These are phyloP conservation scores for Lentinula guzmanii DNA, from an alignment of 768 basidiomycete species.

Conservation along the genomic window DNA sequence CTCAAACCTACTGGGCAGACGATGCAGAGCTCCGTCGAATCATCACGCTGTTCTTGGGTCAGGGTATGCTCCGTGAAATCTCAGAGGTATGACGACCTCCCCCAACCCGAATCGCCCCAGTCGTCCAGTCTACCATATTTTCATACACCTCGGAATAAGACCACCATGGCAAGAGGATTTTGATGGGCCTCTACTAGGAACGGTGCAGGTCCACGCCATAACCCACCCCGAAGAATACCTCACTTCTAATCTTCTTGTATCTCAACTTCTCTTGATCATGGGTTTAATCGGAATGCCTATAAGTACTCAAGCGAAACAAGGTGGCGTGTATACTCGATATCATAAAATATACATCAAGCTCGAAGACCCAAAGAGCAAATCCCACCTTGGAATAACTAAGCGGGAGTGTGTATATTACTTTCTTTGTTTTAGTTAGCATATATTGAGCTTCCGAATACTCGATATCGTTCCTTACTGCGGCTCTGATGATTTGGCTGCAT, in stretches of 20 bases:
- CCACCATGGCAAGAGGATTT: not conserved
- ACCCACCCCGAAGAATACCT: not conserved
- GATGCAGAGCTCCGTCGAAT: not conserved
- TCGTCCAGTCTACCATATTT: not conserved
- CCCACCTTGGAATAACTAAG: not conserved
- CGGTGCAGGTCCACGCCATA: not conserved
- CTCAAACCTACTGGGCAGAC: not conserved
- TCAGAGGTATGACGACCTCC: not conserved
- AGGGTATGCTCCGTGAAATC: not conserved
- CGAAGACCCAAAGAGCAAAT: not conserved
- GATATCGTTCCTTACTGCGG: not conserved
- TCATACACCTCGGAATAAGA: not conserved
- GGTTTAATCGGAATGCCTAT: too few relatives aligned
- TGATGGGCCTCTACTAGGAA: not conserved
- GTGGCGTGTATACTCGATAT: not conserved
- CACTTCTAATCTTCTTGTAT: too few relatives aligned
- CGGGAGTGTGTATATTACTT: not conserved
- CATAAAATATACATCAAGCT: not conserved
- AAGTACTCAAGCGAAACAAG: too few relatives aligned
- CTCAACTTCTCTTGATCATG: too few relatives aligned
- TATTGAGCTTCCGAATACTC: not conserved
- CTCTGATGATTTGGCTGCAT: not conserved
- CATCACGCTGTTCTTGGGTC: not conserved
- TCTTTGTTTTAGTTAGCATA: not conserved
- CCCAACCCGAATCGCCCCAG: not conserved